These are phyloP conservation scores for Aspergillus luchuensis DNA, from an alignment of 2,329 filamentous ascomycete species.

Conservation along the genomic window DNA sequence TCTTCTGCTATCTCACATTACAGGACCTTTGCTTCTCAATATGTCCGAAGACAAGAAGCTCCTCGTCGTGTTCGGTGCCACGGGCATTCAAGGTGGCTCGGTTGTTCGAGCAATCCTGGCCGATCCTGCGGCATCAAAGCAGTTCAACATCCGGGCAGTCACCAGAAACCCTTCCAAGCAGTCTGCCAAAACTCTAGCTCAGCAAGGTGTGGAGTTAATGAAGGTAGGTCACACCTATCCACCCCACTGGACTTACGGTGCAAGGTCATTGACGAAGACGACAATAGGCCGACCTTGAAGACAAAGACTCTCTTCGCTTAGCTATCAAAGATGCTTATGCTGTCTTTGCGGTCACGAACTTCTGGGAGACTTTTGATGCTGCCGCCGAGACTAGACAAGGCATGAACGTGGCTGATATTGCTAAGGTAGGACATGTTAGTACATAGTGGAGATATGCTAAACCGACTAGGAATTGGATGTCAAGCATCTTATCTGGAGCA, in stretches of 20 bases:
- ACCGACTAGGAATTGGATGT: background rate
- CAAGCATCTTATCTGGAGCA: conserved; percentile 19
- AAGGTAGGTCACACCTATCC: conserved; percentile 18
- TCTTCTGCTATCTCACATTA: too few relatives aligned
- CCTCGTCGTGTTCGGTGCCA: conserved; percentile 59
- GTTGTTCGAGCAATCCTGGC: conserved; percentile 48
- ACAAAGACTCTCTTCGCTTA: conserved; percentile 46
- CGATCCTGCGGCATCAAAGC: conserved; percentile 43
- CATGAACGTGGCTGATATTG: conserved; percentile 26
- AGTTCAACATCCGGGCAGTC: conserved; percentile 55
- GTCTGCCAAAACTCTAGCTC: conserved; percentile 46
- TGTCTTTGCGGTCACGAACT: conserved; percentile 37
- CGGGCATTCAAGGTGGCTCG: conserved; percentile 59
- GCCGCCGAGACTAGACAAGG: conserved; percentile 22
- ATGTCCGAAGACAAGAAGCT: conserved; percentile 33
- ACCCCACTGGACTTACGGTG: too few relatives aligned
- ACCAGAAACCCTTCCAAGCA: conserved; percentile 53
- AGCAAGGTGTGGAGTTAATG: conserved; percentile 52
- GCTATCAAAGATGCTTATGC: conserved; percentile 50
- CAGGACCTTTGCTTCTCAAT: background rate
- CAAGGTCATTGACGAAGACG: background rate
- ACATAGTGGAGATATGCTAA: background rate
- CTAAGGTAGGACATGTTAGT: conserved; percentile 26
- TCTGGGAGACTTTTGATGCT: conserved; percentile 5
- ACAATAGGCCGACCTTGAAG: conserved; percentile 52